These are phyloP conservation scores for Magnolia sinica DNA, from an alignment of 164 flowering plant species.

Conservation along the genomic window DNA sequence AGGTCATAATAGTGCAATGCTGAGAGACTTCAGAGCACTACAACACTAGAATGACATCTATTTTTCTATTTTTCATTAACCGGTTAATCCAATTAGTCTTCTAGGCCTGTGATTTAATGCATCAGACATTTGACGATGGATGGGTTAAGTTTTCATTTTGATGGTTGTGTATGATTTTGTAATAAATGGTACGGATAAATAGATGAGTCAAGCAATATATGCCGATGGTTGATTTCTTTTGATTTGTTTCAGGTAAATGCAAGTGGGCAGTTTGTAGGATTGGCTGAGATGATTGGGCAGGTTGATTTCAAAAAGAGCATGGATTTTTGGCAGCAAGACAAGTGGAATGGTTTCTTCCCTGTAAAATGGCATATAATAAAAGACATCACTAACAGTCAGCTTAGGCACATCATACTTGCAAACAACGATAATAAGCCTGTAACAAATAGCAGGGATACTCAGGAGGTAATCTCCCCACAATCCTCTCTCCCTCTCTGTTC, in stretches of 20 bases:
- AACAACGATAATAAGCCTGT: conserved; percentile 70
- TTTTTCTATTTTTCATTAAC: too few species aligned
- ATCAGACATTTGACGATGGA: too few species aligned
- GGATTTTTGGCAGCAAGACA: conserved; percentile 80
- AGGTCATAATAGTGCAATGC: too few species aligned
- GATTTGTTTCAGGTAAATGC: conserved; percentile 49
- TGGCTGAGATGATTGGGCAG: conserved; percentile 81
- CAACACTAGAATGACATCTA: too few species aligned
- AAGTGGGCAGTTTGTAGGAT: conserved; percentile 80
- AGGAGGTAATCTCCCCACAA: conserved; percentile 49
- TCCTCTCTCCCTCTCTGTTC: neutral
- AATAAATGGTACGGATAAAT: neutral
- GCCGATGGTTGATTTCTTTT: conserved; percentile 12
- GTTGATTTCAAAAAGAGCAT: conserved; percentile 72
- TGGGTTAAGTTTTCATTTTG: too few species aligned
- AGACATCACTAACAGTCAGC: conserved; percentile 53
- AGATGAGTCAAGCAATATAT: neutral
- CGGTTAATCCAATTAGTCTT: too few species aligned
- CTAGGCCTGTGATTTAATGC: too few species aligned
- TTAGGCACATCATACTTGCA: conserved; percentile 66
- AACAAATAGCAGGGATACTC: conserved; percentile 70
- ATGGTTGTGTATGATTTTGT: neutral
- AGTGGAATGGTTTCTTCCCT: conserved; percentile 83
- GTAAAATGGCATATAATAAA: conserved; percentile 76
- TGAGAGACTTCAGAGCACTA: too few species aligned